Base-by-base conservation (phyloP, 768 basidiomycete species). In the Boletus insuetus region DNA sequence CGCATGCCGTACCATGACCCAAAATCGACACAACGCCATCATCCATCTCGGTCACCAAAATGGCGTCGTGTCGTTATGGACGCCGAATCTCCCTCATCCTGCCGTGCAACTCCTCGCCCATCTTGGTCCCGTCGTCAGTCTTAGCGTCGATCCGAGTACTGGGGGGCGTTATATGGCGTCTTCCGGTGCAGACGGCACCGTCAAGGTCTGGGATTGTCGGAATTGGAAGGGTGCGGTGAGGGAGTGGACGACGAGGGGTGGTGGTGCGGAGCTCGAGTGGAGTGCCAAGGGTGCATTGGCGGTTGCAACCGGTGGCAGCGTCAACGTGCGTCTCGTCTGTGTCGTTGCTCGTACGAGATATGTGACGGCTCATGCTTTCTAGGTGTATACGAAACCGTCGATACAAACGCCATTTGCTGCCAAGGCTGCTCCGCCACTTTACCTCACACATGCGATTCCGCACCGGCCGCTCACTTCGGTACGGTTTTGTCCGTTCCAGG, bases 141-240 rank as follows among this genome's bases (percentile, higher is more conserved):
- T 96, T 17, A 82, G 86, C 24, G 82, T 97, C 6, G 96, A 98
- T 70, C 87, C 89, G 0, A 91, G 88, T 52, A 78, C 85, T 7
- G 87, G 88, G 2, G 96, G 96, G 1, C 70, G 93, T 31, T 95
- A 97, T 64, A 90, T 97, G 87, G 89, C 91, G 1, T 96, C 93
- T 0, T 79, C 88, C 2, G 95, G 95, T 0, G 77, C 85, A 58
- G 97, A 99, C 65, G 88, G 94, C 0, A 82, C 75, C 0, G 89
- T 99, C 48, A 98, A 98, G 64, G 79, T 98, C 2, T 99, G 97
- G 97, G 97, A 98, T 73, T 92, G 89, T 65, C 75, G 97, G 53
- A 97, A 94, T 74, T 98, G 94, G 94, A 93, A 89, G 60, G 89
- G 90, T 9, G 83, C 86, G 4, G 82, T 99, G 35, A 77, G 92